A percentile compares a stretch with the other conserved stretches of the same genome.
Evolutionary conservation across 148 eudicot species (phyloP).

Genomic region (Salicornia ramosissima): DNA sequence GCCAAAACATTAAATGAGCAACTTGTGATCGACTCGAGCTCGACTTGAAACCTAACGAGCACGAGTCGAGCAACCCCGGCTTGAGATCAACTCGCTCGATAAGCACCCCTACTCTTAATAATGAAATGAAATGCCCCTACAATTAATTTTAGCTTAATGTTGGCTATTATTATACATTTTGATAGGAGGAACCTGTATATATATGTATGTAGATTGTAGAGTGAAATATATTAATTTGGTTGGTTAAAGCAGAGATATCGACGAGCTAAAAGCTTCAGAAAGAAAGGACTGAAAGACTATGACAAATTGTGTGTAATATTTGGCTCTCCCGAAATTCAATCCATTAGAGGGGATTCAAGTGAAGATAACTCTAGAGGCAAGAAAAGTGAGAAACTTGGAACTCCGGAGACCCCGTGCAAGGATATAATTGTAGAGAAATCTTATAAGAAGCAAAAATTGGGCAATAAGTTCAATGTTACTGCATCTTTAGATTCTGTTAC

Average conservation of each 20-base stretch:
- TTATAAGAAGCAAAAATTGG: slow-evolving; percentile 24
- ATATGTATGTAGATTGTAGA: no score
- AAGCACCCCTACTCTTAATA: no score
- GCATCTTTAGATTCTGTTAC: slow-evolving; percentile 31
- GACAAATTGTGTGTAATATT: slow-evolving; percentile 29
- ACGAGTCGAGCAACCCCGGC: no score
- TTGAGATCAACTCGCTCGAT: no score
- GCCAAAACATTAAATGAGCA: no score
- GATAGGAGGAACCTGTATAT: background rate
- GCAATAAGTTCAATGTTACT: slow-evolving; percentile 20
- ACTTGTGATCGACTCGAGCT: no score
- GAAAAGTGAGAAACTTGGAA: background rate
- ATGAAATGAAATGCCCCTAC: no score
- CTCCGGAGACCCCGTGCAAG: slow-evolving; percentile 6
- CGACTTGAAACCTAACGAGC: no score
- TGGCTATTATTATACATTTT: background rate
- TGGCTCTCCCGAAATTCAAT: slow-evolving; percentile 22
- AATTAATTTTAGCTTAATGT: no score
- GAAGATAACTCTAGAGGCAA: slow-evolving; percentile 16
- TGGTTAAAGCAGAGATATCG: slow-evolving; percentile 26
- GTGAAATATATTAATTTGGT: background rate
- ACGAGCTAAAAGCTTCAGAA: slow-evolving; percentile 33
- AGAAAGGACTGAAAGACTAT: slow-evolving; percentile 34
- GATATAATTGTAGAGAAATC: slow-evolving; percentile 13
- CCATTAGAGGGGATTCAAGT: slow-evolving; percentile 9